Evolutionary conservation across 352 stramenopile species (phyloP).

Genomic region (Phytophthora ramorum): DNA sequence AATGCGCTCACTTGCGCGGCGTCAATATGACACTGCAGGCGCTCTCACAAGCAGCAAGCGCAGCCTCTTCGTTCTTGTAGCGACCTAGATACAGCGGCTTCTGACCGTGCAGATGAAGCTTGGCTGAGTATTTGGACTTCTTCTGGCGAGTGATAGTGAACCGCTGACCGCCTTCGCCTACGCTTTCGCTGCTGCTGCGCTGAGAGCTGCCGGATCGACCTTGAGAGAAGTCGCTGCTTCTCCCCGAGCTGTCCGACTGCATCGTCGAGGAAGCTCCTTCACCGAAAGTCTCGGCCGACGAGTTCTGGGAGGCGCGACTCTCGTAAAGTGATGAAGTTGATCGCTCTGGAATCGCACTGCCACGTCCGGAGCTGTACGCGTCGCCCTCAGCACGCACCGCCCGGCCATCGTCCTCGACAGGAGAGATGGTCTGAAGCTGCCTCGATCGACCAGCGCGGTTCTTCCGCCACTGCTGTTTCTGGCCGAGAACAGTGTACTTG

Average conservation of each 20-base stretch:
- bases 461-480: constrained; percentile 74
- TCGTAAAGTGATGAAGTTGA: constrained; percentile 23
- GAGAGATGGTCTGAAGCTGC: constrained; percentile 47
- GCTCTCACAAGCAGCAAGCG: constrained; percentile 63
- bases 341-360: constrained; percentile 10
- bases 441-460: constrained; percentile 44
- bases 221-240: constrained; percentile 27
- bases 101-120: constrained; percentile 62
- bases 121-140: constrained; percentile 67
- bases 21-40: constrained; percentile 64
- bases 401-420: constrained; percentile 41
- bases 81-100: constrained; percentile 75
- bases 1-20: constrained; percentile 64
- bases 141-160: constrained; percentile 66
- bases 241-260: constrained; percentile 21
- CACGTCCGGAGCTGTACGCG: constrained; percentile 25
- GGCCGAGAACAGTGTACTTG: constrained; percentile 62
- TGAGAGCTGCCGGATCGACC: constrained; percentile 16
- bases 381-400: constrained; percentile 11
- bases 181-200: constrained; percentile 24
- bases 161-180: constrained; percentile 18
- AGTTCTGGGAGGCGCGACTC: constrained; percentile 7
- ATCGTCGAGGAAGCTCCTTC: constrained; percentile 19
- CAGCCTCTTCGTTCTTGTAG: constrained; percentile 71
- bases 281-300: constrained; percentile 15